Evolutionary conservation across 2,329 filamentous ascomycete genomes (phyloP), one percentile per base, ranked within the genome.

Genomic region (Nannizzia gypsea): DNA sequence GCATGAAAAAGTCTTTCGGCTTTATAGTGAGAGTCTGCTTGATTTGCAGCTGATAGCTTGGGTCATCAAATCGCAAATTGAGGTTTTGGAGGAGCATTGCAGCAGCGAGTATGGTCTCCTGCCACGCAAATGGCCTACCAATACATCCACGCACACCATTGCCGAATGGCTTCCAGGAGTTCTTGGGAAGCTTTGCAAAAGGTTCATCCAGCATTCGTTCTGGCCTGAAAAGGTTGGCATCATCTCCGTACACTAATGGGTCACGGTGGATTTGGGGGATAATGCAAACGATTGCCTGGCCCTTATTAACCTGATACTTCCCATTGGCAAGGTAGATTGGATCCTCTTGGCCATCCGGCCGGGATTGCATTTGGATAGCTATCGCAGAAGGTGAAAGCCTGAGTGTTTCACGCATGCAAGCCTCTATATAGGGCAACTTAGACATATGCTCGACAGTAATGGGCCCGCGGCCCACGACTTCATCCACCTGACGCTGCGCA

Each of bases 381-480:
- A 34, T 54, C 20, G 50, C 50, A 34, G 50, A 54, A 15, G 50
- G 50, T 8, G 50, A 31, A 5, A 54, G 50, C 13, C 50, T 54
- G 50, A 54, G 50, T 6, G 50, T 54, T 54, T 54, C 50, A 13
- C 50, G 50, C 50, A 54, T 54, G n/a, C 50, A 54, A 11, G 50
- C 50, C 50, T 54, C 50, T 34, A 54, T 54, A 5, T 31, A 54
- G 1, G 50, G 50, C 24, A 54, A 22, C 17, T 54, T 54, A 8
- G 50, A 54, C 50, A 54, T 54, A 28, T 54, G 50, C 24, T 54
- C 50, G 28, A 54, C 50, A 54, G 50, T 54, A 34, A 54, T 54
- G 3, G 50, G 50, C 3, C 50, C 50, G 34, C 50, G 50, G n/a
- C 50, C 50, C 50, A 54, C 50, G n/a, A 54, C 50, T 34, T 54